These are phyloP conservation scores for Parascedosporium putredinis DNA, from an alignment of 2,329 filamentous ascomycete genomes.

Conservation along the genomic window DNA sequence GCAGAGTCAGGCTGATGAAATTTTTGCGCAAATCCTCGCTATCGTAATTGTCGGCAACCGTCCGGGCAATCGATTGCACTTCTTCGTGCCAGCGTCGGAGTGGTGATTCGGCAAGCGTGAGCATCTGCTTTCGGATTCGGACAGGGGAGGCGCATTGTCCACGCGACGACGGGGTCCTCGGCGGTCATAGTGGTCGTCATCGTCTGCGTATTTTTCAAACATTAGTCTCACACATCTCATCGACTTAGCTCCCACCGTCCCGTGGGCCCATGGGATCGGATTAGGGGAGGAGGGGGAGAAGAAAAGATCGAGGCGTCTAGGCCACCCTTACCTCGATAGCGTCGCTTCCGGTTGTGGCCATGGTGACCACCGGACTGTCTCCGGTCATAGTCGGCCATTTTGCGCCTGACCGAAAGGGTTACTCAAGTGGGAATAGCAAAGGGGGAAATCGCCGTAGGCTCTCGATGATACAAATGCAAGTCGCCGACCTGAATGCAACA, in stretches of 20 bases:
- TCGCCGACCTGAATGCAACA: neutral
- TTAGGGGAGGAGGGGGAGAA: neutral
- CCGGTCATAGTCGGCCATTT: conserved; percentile 48
- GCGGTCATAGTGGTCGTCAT: conserved; percentile 65
- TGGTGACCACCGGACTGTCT: conserved; percentile 33
- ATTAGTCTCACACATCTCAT: neutral
- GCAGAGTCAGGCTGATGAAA: conserved; percentile 64
- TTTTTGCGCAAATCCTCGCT: conserved; percentile 64
- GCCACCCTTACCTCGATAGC: conserved; percentile 52
- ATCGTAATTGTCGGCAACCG: conserved; percentile 75
- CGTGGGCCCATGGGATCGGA: too few species aligned
- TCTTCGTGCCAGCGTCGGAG: conserved; percentile 71
- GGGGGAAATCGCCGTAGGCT: too few species aligned
- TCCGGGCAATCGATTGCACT: conserved; percentile 61
- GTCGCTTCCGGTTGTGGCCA: conserved; percentile 61
- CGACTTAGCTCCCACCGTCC: too few species aligned
- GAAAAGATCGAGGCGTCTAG: conserved; percentile 5
- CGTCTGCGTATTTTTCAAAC: conserved; percentile 17
- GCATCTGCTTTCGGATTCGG: conserved; percentile 66
- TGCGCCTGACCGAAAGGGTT: too few species aligned
- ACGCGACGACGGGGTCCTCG: conserved; percentile 63
- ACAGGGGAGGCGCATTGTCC: conserved; percentile 59
- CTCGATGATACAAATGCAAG: neutral
- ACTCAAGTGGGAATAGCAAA: too few species aligned
- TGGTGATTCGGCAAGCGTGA: conserved; percentile 73